phyloP scores from a whole-genome alignment of 805 yeast species.

The Saturnispora quitensis region DNA sequence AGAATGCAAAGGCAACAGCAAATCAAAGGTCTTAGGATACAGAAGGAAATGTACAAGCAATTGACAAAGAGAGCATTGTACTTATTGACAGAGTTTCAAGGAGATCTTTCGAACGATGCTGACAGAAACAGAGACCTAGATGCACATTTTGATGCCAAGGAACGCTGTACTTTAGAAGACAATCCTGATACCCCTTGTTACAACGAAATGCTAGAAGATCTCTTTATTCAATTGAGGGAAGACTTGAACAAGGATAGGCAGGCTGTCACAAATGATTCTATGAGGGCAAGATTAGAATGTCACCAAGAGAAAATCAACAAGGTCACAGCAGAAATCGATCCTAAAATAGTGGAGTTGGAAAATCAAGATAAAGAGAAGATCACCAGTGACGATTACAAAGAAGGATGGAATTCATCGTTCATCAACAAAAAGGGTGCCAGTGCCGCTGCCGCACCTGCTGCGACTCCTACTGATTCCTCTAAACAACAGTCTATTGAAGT shows the following conservation, averaged over 20 bases:
- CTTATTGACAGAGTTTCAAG: conserved; percentile 37
- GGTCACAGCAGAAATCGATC: conserved; percentile 52
- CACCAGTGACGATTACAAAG: conserved; percentile 82
- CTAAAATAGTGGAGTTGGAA: conserved; percentile 56
- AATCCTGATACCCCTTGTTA: conserved; percentile 46
- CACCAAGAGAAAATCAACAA: conserved; percentile 67
- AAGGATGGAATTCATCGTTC: conserved; percentile 84
- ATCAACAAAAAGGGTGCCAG: conserved; percentile 40
- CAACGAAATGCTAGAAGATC: conserved; percentile 87
- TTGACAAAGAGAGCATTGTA: conserved; percentile 66
- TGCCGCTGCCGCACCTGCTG: background rate
- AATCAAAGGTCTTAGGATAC: conserved; percentile 65
- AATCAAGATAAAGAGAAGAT: conserved; percentile 69
- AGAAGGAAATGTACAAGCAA: conserved; percentile 70
- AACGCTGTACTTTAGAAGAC: conserved; percentile 38
- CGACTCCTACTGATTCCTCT: conserved; percentile 10
- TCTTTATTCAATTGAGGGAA: conserved; percentile 64
- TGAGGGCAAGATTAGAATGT: conserved; percentile 36
- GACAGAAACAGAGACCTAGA: conserved; percentile 36
- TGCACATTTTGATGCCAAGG: conserved; percentile 45
- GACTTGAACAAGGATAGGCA: conserved; percentile 46
- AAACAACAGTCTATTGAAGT: conserved; percentile 6
- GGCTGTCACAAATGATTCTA: conserved; percentile 31
- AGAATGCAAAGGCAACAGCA: conserved; percentile 73
- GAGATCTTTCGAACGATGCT: conserved; percentile 29